Percentiles rank a stretch among this genome's conserved stretches.
These are phyloP conservation scores for Liquidambar formosana DNA, from an alignment of 164 flowering plant species.

Conservation along the genomic window DNA sequence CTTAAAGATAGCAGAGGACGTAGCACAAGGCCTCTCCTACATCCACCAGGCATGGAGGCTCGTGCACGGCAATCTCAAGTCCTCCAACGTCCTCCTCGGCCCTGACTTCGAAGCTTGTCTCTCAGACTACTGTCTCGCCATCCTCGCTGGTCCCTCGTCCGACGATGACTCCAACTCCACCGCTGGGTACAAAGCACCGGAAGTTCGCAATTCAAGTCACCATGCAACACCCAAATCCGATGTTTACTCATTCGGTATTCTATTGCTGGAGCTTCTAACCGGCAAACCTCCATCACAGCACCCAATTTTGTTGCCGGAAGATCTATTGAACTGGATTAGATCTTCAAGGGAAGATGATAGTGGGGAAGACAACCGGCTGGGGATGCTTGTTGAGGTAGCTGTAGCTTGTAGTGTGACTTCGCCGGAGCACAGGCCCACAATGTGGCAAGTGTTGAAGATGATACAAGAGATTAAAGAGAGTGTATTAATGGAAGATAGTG, in stretches of 20 bases:
- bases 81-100: conserved; percentile 91
- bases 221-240: conserved; percentile 64
- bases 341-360: conserved; percentile 53
- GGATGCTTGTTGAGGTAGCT: conserved; percentile 75
- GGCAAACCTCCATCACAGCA: conserved; percentile 72
- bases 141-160: conserved; percentile 26
- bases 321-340: conserved; percentile 65
- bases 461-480: conserved; percentile 84
- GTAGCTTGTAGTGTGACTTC: conserved; percentile 49
- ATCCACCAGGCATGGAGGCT: conserved; percentile 90
- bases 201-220: conserved; percentile 38
- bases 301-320: conserved; percentile 39
- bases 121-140: conserved; percentile 75
- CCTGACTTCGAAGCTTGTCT: conserved; percentile 91
- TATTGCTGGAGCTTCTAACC: conserved; percentile 77
- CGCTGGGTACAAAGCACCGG: conserved; percentile 66
- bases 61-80: conserved; percentile 88
- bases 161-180: conserved; percentile 27
- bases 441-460: conserved; percentile 96
- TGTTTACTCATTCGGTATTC: conserved; percentile 74
- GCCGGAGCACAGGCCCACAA: conserved; percentile 86
- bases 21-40: conserved; percentile 94
- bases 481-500: conserved; percentile 49
- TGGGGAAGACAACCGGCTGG: conserved; percentile 55
- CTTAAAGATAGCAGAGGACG: conserved; percentile 93